Evolutionary conservation across 2,329 filamentous ascomycete species (phyloP).

Genomic region (Cadophora malorum): DNA sequence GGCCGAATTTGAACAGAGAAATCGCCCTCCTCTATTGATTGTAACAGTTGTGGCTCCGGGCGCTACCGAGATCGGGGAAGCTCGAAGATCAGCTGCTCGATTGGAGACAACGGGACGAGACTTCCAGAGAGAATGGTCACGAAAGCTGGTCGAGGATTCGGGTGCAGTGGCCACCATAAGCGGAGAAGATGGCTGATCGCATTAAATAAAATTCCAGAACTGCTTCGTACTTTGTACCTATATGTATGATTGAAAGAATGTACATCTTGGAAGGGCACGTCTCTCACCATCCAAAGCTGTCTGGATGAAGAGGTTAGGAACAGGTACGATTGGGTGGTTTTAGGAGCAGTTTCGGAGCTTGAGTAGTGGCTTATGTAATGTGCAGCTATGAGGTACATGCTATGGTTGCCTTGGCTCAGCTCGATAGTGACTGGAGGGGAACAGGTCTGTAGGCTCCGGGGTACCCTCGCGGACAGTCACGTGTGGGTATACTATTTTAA

Average conservation of each 20-base stretch:
- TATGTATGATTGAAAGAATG: not conserved
- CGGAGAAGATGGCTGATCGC: constrained; percentile 33
- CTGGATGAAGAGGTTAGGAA: not conserved
- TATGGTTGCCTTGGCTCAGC: not conserved
- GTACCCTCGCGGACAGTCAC: too few species aligned
- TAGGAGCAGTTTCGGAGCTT: not conserved
- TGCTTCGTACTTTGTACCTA: too few species aligned
- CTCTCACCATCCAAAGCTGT: not conserved
- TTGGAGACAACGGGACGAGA: constrained; percentile 61
- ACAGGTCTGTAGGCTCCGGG: too few species aligned
- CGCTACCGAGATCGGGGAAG: constrained; percentile 56
- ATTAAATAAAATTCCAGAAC: too few species aligned
- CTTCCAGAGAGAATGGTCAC: constrained; percentile 60
- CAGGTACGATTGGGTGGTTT: not conserved
- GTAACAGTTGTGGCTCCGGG: constrained; percentile 59
- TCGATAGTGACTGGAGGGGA: too few species aligned
- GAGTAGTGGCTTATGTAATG: not conserved
- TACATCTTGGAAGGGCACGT: not conserved
- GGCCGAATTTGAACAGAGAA: constrained; percentile 25
- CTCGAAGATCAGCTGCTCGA: constrained; percentile 57
- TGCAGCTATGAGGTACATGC: not conserved
- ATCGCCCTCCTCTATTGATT: constrained; percentile 58
- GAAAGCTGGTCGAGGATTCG: constrained; percentile 41
- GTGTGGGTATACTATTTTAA: too few species aligned
- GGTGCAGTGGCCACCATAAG: not conserved